Percentiles rank a stretch among this genome's conserved stretches.
Conservation (phyloP, 2,329 filamentous ascomycete genomes). For the Penicillium sp. region DNA sequence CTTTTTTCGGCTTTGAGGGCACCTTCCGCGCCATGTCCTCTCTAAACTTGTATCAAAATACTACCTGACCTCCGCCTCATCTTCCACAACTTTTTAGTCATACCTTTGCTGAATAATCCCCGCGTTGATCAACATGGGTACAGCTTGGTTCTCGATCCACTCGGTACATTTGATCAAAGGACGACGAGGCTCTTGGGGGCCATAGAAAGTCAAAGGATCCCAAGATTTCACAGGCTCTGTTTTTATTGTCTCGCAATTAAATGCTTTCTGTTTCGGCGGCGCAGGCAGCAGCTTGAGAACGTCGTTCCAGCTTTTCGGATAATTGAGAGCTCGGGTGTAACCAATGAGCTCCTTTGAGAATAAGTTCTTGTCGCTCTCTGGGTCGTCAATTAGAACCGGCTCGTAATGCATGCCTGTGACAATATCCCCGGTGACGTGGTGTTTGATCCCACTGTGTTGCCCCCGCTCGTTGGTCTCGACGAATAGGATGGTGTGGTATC, state of each 20-base stretch:
- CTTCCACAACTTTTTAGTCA: not conserved
- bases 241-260: constrained; percentile 1
- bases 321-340: not conserved
- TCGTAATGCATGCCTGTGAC: constrained; percentile 4
- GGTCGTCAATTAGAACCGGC: not conserved
- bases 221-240: constrained; percentile 1
- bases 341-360: constrained; percentile 3
- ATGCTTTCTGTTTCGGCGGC: not conserved
- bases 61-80: no score
- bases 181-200: not conserved
- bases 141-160: constrained; percentile 3
- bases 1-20: no score
- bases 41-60: no score
- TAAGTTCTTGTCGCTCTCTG: constrained; percentile 1
- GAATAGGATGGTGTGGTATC: constrained; percentile 4
- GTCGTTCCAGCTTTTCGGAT: constrained; percentile 1
- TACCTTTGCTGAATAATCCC: not conserved
- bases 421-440: constrained; percentile 8
- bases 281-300: not conserved
- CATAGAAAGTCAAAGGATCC: constrained; percentile 3
- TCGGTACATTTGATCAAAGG: constrained; percentile 3
- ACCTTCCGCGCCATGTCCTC: no score
- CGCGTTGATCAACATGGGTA: not conserved
- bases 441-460: not conserved
- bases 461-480: not conserved